Conservation (phyloP, 2,329 filamentous ascomycete genomes). For the Berkeleyomyces rouxiae region DNA sequence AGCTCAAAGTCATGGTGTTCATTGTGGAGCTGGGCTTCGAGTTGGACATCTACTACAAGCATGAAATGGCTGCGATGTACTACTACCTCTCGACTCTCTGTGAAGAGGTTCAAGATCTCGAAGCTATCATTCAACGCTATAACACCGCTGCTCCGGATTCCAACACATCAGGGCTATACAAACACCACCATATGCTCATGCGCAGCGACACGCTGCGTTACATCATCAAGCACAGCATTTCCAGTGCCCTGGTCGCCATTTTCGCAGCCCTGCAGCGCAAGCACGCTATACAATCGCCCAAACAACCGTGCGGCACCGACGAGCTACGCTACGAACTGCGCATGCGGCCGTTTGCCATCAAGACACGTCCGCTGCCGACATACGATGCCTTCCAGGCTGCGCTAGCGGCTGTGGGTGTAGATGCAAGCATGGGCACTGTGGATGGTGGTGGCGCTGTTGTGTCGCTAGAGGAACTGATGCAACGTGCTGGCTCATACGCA, state of each 20-base stretch:
- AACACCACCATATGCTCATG: not conserved
- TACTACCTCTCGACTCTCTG: constrained; percentile 51
- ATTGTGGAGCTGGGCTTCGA: constrained; percentile 89
- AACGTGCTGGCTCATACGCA: not conserved
- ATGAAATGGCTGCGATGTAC: constrained; percentile 81
- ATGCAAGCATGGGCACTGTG: not conserved
- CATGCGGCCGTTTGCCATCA: constrained; percentile 61
- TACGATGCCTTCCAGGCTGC: constrained; percentile 40
- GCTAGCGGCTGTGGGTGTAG: not conserved
- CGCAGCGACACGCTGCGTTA: constrained; percentile 15
- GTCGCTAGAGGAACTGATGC: constrained; percentile 15
- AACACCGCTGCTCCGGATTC: not conserved
- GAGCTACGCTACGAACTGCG: constrained; percentile 62
- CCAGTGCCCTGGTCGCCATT: constrained; percentile 39
- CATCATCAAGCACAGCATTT: constrained; percentile 25
- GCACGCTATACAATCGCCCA: constrained; percentile 31
- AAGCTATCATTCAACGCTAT: constrained; percentile 2
- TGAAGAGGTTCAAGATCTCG: constrained; percentile 12
- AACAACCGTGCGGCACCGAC: constrained; percentile 49
- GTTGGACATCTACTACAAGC: constrained; percentile 69
- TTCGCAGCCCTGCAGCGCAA: constrained; percentile 51
- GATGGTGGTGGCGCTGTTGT: not conserved
- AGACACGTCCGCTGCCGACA: constrained; percentile 15
- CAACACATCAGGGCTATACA: not conserved
- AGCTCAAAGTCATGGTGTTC: constrained; percentile 73